Base-by-base conservation (phyloP, 208 protist species). In the Trypanosoma cruzi region DNA sequence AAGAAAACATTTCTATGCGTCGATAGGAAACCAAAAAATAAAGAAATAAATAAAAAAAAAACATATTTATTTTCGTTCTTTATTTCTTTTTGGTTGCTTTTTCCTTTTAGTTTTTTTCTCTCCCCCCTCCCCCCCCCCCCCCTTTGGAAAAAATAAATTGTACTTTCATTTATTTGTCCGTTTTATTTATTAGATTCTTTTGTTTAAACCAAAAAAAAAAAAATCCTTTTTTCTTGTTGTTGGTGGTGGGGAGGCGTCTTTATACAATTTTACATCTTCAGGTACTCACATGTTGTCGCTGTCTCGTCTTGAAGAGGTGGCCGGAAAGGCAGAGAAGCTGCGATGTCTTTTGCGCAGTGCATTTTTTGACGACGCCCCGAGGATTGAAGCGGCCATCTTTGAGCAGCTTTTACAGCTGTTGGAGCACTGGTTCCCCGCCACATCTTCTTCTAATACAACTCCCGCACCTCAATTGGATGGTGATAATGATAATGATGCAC, bases 301-400 rank as follows among this genome's bases (percentile, higher is more conserved):
- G 0, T 42, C 74, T 0, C 60, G 50, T 6, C 75, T 90, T 37
- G 75, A 68, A 49, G 66, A 36, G 1, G 31, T 89, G 5, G 59
- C 81, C 22, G 71, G 74, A 8, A 52, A 75, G 4, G 77, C 89
- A 62, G 57, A 77, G 46, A 40, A 48, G 22, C 66, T 93, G 34
- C 85, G 88, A 1, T 48, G 54, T 13, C 49, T 75, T 26, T 57
- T 93, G 4, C 68, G 78, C 1, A 61, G 54, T n/a, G 84, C 77
- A 2, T 77, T 93, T 28, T 52, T 89, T 22, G 64, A 82, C 29
- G 75, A 91, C 40, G 76, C 74, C 4, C 85, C 81, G 13, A 77
- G 80, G 20, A 58, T 76, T 58, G 85, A 94, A 65, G 74, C 82
- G 74, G 37, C 37, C 18, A 71, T 94, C 22, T 91, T 82, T 61